Evolutionary conservation across 1,284 basidiomycete genomes (phyloP), one percentile per base, ranked within the genome.

Genomic region (Leccinum cinnamomeum): DNA sequence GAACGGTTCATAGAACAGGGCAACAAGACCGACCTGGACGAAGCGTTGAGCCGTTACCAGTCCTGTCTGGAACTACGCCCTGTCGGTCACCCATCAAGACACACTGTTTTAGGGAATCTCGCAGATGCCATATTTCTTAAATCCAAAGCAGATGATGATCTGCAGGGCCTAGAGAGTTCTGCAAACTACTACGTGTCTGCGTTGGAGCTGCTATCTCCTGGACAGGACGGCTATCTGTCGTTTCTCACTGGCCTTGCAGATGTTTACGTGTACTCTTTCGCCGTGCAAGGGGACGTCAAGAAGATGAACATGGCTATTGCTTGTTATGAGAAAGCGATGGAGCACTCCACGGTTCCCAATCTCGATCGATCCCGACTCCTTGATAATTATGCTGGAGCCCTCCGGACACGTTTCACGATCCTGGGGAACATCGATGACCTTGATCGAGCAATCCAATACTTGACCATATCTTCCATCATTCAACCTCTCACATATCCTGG

Each of bases 21-120:
- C 51, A 53, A 69, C 12, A 65, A 55, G 46, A 16, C 20, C 2
- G 72, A 72, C 58, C 60, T 72, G 20, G 64, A 74, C 7, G 20
- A 54, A 5, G 71, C 71, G 1, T 28, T 72, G 35, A 25, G 5
- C 4, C 53, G 61, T 33, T 68, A 58, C 57, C 65, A 69, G 33
- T 61, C 66, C 25, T 70, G 68, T 41, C 61, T 72, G 35, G 62
- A 62, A 23, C 58, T 72, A 53, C 70, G 69, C 23, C 69, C 69
- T 56, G 65, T 62, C 6, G 69, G 64, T n/a, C 70, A 72, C 39
- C 63, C 63, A 7, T 59, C n/a, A n/a, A 69, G 71, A 53, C n/a
- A 57, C n/a, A 39, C 30, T 2, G 28, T 57, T 33, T 50, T 75
- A 35, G 58, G 59, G 10, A 75, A 68, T 46, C 56, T 72, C 3